Conservation (phyloP, 352 stramenopile species). For the Globisporangium spinosum region DNA sequence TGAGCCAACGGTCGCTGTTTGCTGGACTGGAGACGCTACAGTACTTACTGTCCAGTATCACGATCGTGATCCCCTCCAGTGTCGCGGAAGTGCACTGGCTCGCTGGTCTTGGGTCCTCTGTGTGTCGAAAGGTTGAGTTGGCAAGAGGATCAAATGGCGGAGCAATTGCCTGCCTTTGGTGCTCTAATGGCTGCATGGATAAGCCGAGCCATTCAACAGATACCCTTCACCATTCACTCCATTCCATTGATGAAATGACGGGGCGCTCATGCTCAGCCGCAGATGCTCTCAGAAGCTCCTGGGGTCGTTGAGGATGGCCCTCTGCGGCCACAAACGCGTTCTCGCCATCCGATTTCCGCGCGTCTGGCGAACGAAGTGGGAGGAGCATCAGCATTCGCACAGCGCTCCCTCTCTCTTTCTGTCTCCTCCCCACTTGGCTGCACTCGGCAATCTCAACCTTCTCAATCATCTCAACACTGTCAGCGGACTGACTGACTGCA, state of each 20-base stretch:
- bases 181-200: neutral
- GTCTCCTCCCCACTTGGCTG: neutral
- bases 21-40: neutral
- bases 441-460: neutral
- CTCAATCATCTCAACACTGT: neutral
- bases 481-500: neutral
- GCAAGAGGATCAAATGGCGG: neutral
- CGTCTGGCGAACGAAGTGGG: slow-evolving; percentile 11
- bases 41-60: neutral
- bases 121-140: neutral
- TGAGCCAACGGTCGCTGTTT: too few relatives aligned
- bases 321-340: neutral
- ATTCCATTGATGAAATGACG: neutral
- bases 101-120: neutral
- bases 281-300: neutral
- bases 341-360: slow-evolving; percentile 6
- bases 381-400: neutral
- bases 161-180: neutral
- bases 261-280: neutral
- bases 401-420: neutral
- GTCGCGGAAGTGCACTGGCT: neutral
- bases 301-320: neutral
- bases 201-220: neutral
- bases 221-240: neutral
- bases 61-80: neutral